A percentile compares a stretch with the other conserved stretches of the same genome.
These are phyloP conservation scores for Amphicarpaea edgeworthii DNA, from an alignment of 306 rosid genomes.

Conservation along the genomic window DNA sequence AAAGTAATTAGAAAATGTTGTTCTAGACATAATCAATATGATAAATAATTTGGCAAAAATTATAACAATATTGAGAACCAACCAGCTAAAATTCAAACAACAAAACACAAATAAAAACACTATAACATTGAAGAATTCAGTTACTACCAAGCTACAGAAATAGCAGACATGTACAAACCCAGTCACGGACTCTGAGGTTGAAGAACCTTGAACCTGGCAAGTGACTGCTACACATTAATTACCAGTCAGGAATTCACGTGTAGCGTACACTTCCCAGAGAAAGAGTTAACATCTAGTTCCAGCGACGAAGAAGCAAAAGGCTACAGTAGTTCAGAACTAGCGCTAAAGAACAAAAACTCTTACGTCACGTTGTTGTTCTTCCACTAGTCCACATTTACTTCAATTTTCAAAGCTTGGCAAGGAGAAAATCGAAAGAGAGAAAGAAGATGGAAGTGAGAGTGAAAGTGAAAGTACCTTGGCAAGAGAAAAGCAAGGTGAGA, in stretches of 20 bases:
- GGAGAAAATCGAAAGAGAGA: neutral
- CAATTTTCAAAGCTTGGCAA: neutral
- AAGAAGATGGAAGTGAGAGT: neutral
- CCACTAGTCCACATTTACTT: conserved; percentile 3
- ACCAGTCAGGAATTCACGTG: neutral
- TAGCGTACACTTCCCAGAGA: neutral
- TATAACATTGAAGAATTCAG: conserved; percentile 15
- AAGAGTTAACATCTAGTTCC: neutral
- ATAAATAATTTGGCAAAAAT: neutral
- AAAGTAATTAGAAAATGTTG: neutral
- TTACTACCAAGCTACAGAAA: neutral
- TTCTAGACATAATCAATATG: neutral
- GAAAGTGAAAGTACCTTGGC: conserved; percentile 58
- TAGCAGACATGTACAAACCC: neutral
- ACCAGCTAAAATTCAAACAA: conserved; percentile 22
- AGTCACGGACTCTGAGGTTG: neutral
- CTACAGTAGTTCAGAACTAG: conserved; percentile 7
- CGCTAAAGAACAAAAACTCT: neutral
- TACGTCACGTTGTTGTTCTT: neutral
- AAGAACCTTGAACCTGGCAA: neutral
- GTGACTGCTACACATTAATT: neutral
- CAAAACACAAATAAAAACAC: neutral
- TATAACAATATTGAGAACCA: conserved; percentile 3
- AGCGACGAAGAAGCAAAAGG: neutral
- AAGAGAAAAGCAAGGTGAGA: conserved; percentile 58